Conservation (phyloP, 2,329 filamentous ascomycete species). For the Neurospora crassa region DNA sequence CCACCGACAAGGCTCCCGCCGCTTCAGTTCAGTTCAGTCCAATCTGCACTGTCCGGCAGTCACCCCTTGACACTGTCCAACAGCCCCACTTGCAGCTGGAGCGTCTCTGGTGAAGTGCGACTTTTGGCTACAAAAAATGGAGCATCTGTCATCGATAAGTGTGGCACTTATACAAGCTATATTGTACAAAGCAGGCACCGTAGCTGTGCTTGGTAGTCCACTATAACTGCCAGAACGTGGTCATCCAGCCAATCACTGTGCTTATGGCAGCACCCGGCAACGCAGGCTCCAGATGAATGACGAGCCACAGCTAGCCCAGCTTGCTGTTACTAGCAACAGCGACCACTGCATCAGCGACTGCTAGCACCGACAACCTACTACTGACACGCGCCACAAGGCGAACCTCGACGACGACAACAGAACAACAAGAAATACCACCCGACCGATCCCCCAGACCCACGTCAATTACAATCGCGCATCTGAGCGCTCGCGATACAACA, state of each 20-base stretch:
- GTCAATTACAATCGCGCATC: not conserved
- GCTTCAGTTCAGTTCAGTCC: not conserved
- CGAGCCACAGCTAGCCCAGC: slow-evolving; percentile 11
- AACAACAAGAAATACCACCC: slow-evolving; percentile 12
- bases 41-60: not conserved
- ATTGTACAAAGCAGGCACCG: not conserved
- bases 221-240: not conserved
- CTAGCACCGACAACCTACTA: slow-evolving; percentile 8
- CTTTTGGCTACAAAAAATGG: not conserved
- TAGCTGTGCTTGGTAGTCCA: not conserved
- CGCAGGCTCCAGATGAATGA: slow-evolving; percentile 18
- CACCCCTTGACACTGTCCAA: not conserved
- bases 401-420: slow-evolving; percentile 11
- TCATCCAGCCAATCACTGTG: not conserved
- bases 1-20: not conserved
- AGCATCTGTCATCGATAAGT: rapidly evolving
- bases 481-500: not conserved
- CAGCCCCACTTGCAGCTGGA: not conserved
- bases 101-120: not conserved
- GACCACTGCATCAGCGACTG: not conserved
- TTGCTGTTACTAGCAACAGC: not conserved
- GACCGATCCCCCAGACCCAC: slow-evolving; percentile 1
- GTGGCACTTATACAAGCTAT: not conserved
- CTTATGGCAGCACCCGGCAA: not conserved
- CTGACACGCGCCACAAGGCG: slow-evolving; percentile 15